Evolutionary conservation across 345 rosid genomes (phyloP), one percentile per base, ranked within the genome.

Genomic region (Gynandropsis gynandra): DNA sequence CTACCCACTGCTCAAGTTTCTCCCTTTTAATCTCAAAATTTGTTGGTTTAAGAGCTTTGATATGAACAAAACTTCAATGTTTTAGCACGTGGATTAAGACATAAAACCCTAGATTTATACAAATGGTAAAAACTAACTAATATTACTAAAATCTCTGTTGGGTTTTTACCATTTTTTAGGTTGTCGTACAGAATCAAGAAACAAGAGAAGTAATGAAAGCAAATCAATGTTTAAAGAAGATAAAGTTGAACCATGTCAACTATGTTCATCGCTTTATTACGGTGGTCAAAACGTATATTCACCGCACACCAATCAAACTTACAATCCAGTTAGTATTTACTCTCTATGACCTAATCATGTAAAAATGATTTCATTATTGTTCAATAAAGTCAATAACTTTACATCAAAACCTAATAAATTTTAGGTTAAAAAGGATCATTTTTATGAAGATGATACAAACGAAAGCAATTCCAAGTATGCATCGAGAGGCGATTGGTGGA

Each of bases 401-500:
- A 48, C 9, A 54, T 21, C 50, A 13, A 47, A 31, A 37, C 34
- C 12, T 10, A 35, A 3, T 16, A 38, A 50, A 48, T 27, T 42
- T 65, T 44, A 58, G 64, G 33, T 21, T 9, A 65, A 66, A 48
- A 85, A 83, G 78, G 69, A 75, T 48, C 87, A 81, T 10, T 65
- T 61, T 14, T 81, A 34, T 57, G 87, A 72, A 54, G 74, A 73
- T 60, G 89, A 76, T 52, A 67, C 78, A 16, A 76, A 73, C 47
- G 83, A 71, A 55, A 64, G 67, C 48, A 75, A 74, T 59, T 66
- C 89, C 5, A 69, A 68, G 15, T 72, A 66, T 63, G 95, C 80
- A 36, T 81, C 87, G 1, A 78, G 95, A 75, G 97, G 95, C 69
- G 81, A 89, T 55, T 85, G 95, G 95, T 89, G 97, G 97, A 79